Conservation (phyloP, 805 yeast species). For the Diddensiella caesifluorescens region DNA sequence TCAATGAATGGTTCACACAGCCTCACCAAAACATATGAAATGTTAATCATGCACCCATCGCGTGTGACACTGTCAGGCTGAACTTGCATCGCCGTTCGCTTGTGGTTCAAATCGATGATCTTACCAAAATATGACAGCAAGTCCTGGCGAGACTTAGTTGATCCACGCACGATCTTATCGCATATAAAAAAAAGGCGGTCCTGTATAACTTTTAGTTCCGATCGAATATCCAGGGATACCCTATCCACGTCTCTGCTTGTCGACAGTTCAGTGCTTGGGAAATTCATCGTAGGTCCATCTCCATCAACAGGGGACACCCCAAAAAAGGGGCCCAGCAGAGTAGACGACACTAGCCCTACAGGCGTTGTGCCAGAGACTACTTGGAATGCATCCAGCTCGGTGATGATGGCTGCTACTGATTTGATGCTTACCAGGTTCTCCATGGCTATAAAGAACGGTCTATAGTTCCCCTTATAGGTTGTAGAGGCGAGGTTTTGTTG, state of each 20-base stretch:
- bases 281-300: constrained; percentile 18
- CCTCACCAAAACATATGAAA: constrained; percentile 58
- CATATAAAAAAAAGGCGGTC: constrained; percentile 64
- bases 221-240: constrained; percentile 22
- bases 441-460: constrained; percentile 46
- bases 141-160: constrained; percentile 55
- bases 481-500: constrained; percentile 33
- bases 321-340: constrained; percentile 74
- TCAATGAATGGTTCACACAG: constrained; percentile 83
- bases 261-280: constrained; percentile 22
- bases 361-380: constrained; percentile 38
- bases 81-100: constrained; percentile 54
- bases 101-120: constrained; percentile 75
- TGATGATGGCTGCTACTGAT: constrained; percentile 53
- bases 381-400: constrained; percentile 51
- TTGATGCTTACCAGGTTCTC: constrained; percentile 55
- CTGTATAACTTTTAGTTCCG: constrained; percentile 28
- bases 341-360: constrained; percentile 52
- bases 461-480: constrained; percentile 40
- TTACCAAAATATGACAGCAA: constrained; percentile 65
- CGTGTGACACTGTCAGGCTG: constrained; percentile 60
- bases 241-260: constrained; percentile 15
- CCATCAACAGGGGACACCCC: constrained; percentile 64
- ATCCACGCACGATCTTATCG: constrained; percentile 72
- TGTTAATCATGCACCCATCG: constrained; percentile 78